These are phyloP conservation scores for Rhizopus microsporus DNA, from an alignment of 371 early-diverging fungal species.

Conservation along the genomic window DNA sequence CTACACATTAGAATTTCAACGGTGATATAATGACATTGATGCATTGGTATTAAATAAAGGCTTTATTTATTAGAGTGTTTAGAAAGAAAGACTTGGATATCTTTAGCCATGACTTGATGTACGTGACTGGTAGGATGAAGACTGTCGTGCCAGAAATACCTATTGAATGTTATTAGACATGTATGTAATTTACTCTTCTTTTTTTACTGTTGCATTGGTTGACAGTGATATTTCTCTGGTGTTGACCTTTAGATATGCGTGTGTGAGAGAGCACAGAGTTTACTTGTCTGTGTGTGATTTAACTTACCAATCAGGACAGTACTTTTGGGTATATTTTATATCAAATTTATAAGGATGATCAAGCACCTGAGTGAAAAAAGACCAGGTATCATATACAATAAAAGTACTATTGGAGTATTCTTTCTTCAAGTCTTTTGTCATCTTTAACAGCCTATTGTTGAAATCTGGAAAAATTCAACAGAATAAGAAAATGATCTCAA, in stretches of 20 bases:
- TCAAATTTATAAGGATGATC: conserved; percentile 23
- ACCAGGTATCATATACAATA: conserved; percentile 33
- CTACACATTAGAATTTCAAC: no score
- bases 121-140: conserved; percentile 43
- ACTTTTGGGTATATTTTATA: conserved; percentile 20
- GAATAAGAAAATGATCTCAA: neutral
- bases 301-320: conserved; percentile 36
- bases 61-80: neutral
- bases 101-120: conserved; percentile 32
- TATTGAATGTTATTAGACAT: conserved; percentile 6
- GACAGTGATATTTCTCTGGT: conserved; percentile 16
- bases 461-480: conserved; percentile 18
- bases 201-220: conserved; percentile 27
- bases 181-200: neutral
- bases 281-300: neutral
- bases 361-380: conserved; percentile 26
- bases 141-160: conserved; percentile 45
- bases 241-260: conserved; percentile 17
- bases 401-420: conserved; percentile 3
- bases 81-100: conserved; percentile 5
- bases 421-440: conserved; percentile 18
- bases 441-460: conserved; percentile 23
- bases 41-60: conserved; percentile 10
- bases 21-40: conserved; percentile 29
- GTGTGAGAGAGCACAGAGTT: neutral